phyloP scores from a whole-genome alignment of 768 basidiomycete species.

The Trametes coccinea region DNA sequence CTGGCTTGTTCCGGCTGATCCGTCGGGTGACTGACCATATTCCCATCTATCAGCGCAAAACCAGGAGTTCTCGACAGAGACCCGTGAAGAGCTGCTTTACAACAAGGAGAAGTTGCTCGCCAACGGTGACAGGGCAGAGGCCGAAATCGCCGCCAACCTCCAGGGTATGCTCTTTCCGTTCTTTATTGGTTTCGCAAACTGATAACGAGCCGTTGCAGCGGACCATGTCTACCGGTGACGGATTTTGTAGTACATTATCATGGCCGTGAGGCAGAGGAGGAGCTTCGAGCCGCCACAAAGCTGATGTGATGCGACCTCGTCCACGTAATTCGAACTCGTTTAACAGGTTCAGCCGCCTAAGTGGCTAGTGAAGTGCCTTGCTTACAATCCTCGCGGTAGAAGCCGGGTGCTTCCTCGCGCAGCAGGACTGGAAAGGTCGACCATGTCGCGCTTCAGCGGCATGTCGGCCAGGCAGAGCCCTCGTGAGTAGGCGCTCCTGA shows the following conservation, averaged over 20 bases:
- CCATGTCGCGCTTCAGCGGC: not conserved
- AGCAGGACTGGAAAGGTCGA: conserved; percentile 7
- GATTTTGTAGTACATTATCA: not conserved
- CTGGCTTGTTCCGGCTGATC: not conserved
- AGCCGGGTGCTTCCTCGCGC: conserved; percentile 13
- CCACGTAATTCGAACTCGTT: conserved; percentile 19
- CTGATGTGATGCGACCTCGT: conserved; percentile 20
- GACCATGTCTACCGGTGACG: conserved; percentile 84
- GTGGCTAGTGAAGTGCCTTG: conserved; percentile 6
- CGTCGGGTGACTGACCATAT: not conserved
- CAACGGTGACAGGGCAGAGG: conserved; percentile 95
- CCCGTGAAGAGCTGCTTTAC: conserved; percentile 96
- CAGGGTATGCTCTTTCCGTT: conserved; percentile 47
- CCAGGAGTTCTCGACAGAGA: conserved; percentile 96
- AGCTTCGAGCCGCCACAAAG: conserved; percentile 25
- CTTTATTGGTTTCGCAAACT: conserved; percentile 11
- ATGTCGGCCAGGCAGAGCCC: conserved; percentile 7
- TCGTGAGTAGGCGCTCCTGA: not conserved
- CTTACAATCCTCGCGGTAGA: conserved; percentile 19
- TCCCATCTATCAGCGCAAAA: conserved; percentile 72
- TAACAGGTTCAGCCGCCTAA: not conserved
- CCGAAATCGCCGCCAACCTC: conserved; percentile 95
- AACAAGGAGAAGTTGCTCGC: conserved; percentile 99
- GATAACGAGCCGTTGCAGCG: conserved; percentile 45
- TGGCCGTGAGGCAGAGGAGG: conserved; percentile 12